A percentile compares a stretch with the other conserved stretches of the same genome.
Conservation (phyloP, 208 protist genomes). For the Crithidia mellificae region DNA sequence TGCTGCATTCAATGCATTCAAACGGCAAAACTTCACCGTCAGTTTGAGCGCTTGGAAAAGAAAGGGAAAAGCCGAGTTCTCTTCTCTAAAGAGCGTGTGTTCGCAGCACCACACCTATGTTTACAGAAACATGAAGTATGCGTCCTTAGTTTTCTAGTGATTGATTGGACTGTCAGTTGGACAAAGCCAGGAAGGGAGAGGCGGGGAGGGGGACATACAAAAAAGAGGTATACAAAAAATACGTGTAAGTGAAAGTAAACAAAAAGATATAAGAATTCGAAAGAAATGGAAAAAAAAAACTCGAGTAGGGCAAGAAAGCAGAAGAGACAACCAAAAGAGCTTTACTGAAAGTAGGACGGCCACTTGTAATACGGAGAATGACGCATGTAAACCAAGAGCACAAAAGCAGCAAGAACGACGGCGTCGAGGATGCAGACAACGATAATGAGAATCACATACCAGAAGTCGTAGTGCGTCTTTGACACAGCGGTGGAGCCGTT, state of each 20-base stretch:
- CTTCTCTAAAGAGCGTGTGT: no score
- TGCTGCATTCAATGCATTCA: no score
- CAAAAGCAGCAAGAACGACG: not conserved
- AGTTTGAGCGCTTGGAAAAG: no score
- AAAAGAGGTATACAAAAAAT: constrained; percentile 8
- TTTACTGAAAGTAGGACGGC: constrained; percentile 2
- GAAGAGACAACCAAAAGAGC: not conserved
- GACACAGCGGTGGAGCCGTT: not conserved
- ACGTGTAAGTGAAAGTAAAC: not conserved
- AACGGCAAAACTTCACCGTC: no score
- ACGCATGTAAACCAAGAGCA: constrained; percentile 2
- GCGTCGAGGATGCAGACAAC: constrained; percentile 10
- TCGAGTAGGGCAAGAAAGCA: not conserved
- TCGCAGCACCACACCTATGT: no score
- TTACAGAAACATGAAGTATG: no score
- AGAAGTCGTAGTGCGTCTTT: not conserved
- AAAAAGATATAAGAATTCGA: no score
- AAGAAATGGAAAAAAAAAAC: no score
- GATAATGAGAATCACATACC: constrained; percentile 22
- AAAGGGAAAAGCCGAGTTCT: no score
- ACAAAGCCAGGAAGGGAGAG: no score
- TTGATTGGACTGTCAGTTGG: not conserved
- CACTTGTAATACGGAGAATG: constrained; percentile 6
- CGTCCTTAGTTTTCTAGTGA: no score
- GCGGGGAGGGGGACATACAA: not conserved